A percentile compares a stretch with the other conserved stretches of the same genome.
Conservation (phyloP, 225 moss, liverwort and hornwort genomes). For the Polytrichum formosum region DNA sequence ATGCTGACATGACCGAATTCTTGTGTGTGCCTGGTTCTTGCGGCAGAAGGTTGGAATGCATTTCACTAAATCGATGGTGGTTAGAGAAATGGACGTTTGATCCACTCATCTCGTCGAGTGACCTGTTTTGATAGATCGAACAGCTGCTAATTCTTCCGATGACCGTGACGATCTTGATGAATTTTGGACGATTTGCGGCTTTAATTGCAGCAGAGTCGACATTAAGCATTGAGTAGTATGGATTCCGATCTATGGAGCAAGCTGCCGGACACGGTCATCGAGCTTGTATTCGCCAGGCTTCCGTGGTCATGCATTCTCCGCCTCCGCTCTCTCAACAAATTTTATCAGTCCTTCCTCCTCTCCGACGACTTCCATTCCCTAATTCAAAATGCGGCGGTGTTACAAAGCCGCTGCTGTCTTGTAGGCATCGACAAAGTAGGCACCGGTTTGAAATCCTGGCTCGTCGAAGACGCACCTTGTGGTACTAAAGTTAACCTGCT, state of each 20-base stretch:
- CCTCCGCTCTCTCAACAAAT: conserved; percentile 6
- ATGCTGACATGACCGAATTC: too few species aligned
- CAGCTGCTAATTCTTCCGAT: too few species aligned
- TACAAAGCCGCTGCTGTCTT: neutral
- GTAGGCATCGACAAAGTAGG: conserved; percentile 1
- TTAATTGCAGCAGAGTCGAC: too few species aligned
- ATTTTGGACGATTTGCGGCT: too few species aligned
- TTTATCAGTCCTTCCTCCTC: neutral
- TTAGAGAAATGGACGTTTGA: too few species aligned
- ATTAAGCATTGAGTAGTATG: neutral
- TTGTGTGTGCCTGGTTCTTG: too few species aligned
- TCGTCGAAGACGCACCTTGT: neutral
- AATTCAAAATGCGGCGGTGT: neutral
- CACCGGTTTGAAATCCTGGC: neutral
- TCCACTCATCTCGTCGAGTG: too few species aligned
- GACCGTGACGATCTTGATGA: too few species aligned
- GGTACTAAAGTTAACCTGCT: neutral
- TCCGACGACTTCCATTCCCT: neutral
- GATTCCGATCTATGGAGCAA: neutral
- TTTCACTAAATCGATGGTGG: too few species aligned
- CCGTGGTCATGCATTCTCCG: conserved; percentile 1
- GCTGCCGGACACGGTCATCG: neutral
- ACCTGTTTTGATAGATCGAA: too few species aligned
- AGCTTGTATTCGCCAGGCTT: neutral
- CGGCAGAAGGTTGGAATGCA: too few species aligned